Base-by-base conservation (phyloP, 306 rosid species). In the Bauhinia variegata region DNA sequence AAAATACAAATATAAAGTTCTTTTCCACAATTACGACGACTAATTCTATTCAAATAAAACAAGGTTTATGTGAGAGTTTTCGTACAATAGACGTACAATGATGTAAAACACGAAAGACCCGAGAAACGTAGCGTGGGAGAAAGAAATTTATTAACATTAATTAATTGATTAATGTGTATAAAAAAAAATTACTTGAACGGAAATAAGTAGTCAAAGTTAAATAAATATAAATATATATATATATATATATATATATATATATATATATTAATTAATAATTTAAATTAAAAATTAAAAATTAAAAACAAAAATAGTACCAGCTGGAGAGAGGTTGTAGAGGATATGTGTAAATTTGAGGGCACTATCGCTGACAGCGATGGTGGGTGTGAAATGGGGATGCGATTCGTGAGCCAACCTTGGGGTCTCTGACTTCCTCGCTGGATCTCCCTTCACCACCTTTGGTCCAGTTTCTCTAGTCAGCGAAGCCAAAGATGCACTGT, bases 381-480 rank as follows among this genome's bases (percentile, higher is more conserved):
- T 75, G 28, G 96, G 92, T 6, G 84, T 0, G 17, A 32, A n/a
- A 28, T 77, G 78, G 65, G 79, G 79, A 39, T 83, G 83, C 43
- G 70, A 48, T 6, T 64, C 75, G 44, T 87, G 95, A 6, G 73
- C 8, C 1, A 62, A 75, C 73, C 49, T 71, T 0, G 42, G 57
- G 14, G 41, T 46, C 0, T 82, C 88, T 7, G 70, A 11, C 6
- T 68, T 82, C 65, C 60, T 78, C 5, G 90, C 78, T 16, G 96
- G 96, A 55, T 92, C 96, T 43, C 98, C 96, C 63, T 11, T 87
- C 87, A 92, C 96, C 70, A 92, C 69, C 50, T 86, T 87, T 1
- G 98, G 98, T 30, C 98, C 98, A 0, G 86, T 92, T 71, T 88
- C 98, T 73, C 98, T 86, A 2, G 96, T 89, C 68, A 89, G 73